phyloP scores from a whole-genome alignment of 2,329 filamentous ascomycete species.

The Whalleya microplaca region DNA sequence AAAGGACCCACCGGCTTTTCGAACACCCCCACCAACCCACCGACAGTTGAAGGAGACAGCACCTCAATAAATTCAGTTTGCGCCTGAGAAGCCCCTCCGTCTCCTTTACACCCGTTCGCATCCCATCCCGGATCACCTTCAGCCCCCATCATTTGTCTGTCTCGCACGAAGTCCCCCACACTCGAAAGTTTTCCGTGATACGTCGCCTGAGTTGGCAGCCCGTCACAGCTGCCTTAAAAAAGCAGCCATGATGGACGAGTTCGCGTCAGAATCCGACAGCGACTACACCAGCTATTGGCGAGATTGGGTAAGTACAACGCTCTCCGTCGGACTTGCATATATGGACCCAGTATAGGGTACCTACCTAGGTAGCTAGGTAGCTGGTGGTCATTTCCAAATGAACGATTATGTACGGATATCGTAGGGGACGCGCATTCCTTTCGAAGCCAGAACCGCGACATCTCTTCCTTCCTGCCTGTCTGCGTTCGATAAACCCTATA shows the following conservation, averaged over 20 bases:
- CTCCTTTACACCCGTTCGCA: constrained; percentile 2
- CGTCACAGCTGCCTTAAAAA: constrained; percentile 11
- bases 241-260: constrained; percentile 84
- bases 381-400: no score
- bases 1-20: constrained; percentile 9
- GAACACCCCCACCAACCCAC: constrained; percentile 14
- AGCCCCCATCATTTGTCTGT: not conserved
- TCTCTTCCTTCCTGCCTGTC: not conserved
- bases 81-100: constrained; percentile 25
- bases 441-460: not conserved
- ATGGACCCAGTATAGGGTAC: not conserved
- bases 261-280: constrained; percentile 95
- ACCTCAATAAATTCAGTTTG: constrained; percentile 19
- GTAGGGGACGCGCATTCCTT: no score
- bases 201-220: constrained; percentile 2
- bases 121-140: not conserved
- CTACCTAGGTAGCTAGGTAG: no score
- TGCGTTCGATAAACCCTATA: not conserved
- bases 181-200: constrained; percentile 2
- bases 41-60: constrained; percentile 13
- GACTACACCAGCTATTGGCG: constrained; percentile 99
- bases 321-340: constrained; percentile 1
- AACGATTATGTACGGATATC: no score
- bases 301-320: constrained; percentile 82
- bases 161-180: not conserved